Evolutionary conservation across 257 asterid species (phyloP).

Genomic region (Fraxinus cuspidata): DNA sequence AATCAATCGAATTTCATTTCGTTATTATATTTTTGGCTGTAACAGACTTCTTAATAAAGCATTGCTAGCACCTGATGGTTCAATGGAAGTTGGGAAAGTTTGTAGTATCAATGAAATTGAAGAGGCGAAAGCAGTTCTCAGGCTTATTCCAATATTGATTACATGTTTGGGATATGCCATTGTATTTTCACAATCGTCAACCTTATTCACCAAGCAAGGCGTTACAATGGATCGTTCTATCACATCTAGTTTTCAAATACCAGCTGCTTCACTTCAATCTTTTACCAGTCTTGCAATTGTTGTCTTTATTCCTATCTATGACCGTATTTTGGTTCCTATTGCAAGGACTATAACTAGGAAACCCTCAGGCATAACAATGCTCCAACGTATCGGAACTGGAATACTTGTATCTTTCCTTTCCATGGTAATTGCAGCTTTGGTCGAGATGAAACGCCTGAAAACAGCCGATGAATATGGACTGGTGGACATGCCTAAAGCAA

Average conservation of each 20-base stretch:
- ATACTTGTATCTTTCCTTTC: not conserved
- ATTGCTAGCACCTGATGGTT: conserved; percentile 18
- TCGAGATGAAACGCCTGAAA: not conserved
- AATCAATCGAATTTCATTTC: not conserved
- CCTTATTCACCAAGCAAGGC: conserved; percentile 31
- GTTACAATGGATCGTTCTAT: conserved; percentile 27
- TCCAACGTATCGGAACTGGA: not conserved
- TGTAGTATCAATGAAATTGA: conserved; percentile 7
- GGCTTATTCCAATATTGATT: conserved; percentile 32
- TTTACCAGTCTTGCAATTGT: not conserved
- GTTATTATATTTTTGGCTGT: not conserved
- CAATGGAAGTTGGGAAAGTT: conserved; percentile 2
- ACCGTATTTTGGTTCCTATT: not conserved
- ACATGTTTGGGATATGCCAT: conserved; percentile 30
- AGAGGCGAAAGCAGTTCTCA: conserved; percentile 20
- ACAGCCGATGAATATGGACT: not conserved
- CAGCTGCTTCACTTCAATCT: conserved; percentile 31
- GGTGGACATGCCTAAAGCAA: not conserved
- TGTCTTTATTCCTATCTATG: not conserved
- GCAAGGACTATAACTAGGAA: not conserved
- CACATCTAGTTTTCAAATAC: conserved; percentile 7
- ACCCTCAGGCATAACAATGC: not conserved
- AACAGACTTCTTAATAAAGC: conserved; percentile 30
- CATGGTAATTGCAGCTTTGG: conserved; percentile 4
- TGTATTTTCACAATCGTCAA: conserved; percentile 27